Evolutionary conservation across 1,284 basidiomycete genomes (phyloP), one percentile per base, ranked within the genome.

Genomic region (Spongiforma sp.): DNA sequence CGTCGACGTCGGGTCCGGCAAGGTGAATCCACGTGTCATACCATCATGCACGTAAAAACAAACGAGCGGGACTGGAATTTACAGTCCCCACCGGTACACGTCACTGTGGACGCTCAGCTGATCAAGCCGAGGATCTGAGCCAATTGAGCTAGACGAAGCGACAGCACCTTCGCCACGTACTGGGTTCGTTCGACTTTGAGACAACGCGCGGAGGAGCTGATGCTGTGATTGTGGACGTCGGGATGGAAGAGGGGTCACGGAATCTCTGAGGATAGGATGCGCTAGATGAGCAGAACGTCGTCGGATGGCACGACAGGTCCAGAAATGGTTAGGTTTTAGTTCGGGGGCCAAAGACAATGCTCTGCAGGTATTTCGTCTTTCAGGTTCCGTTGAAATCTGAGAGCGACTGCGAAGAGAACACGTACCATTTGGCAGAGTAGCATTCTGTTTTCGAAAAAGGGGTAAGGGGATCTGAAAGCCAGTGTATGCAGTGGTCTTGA

Each of bases 261-360:
- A 69, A 14, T 70, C 71, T 1, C 32, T 32, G 1, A 54, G 10
- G 62, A 69, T 1, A 67, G 58, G 5, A 73, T 57, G 1, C 67
- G 64, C 28, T 71, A 69, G 3, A 73, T 32, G 2, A 71, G 58
- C 4, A 69, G 9, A 0, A 33, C 55, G 8, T 69, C 67, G 8
- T 63, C 57, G 0, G 34, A 37, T 8, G 8, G n/a, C n/a, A n/a
- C n/a, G n/a, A n/a, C n/a, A n/a, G n/a, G n/a, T n/a, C n/a, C n/a
- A n/a, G n/a, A n/a, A n/a, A n/a, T n/a, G n/a, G n/a, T n/a, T n/a
- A n/a, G n/a, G n/a, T n/a, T n/a, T n/a, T n/a, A n/a, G n/a, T n/a
- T n/a, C n/a, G n/a, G n/a, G n/a, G n/a, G n/a, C n/a, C n/a, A n/a
- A n/a, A n/a, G n/a, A n/a, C n/a, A n/a, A n/a, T n/a, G n/a, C n/a